Evolutionary conservation across 805 yeast species (phyloP).

Genomic region (Candida tallmaniae): DNA sequence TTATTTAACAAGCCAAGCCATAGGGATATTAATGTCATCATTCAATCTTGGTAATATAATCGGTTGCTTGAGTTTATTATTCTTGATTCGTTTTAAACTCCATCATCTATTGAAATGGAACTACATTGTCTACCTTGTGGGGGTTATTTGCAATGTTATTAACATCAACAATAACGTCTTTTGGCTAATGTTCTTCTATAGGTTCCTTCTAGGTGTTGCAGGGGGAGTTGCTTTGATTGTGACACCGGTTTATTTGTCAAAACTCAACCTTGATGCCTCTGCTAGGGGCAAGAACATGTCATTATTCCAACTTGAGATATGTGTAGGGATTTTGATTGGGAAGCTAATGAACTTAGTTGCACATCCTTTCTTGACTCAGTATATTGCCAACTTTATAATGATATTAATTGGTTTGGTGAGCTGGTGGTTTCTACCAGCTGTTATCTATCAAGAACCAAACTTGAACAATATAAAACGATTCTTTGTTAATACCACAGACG

Average conservation of each 20-base stretch:
- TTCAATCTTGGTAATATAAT: slow-evolving; percentile 22
- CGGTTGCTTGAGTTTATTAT: slow-evolving; percentile 15
- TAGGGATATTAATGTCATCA: slow-evolving; percentile 8
- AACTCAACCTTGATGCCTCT: slow-evolving; percentile 12
- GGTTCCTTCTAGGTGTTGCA: slow-evolving; percentile 18
- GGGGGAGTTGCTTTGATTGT: slow-evolving; percentile 22
- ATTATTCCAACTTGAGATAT: slow-evolving; percentile 20
- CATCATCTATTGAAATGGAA: slow-evolving; percentile 11
- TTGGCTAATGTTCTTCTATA: slow-evolving; percentile 10
- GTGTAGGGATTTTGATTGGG: slow-evolving; percentile 21
- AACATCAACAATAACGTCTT: slow-evolving; percentile 2
- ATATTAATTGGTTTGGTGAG: slow-evolving; percentile 4
- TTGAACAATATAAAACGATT: slow-evolving; percentile 1
- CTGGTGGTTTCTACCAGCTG: slow-evolving; percentile 7
- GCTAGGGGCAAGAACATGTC: slow-evolving; percentile 16
- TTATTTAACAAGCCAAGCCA: not conserved
- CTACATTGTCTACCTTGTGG: slow-evolving; percentile 15
- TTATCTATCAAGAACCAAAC: slow-evolving; percentile 7
- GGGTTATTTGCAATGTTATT: slow-evolving; percentile 11
- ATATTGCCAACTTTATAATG: slow-evolving; percentile 4
- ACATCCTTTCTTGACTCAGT: slow-evolving; percentile 5
- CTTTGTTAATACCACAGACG: slow-evolving; percentile 1
- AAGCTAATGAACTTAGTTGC: slow-evolving; percentile 10
- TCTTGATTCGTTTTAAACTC: slow-evolving; percentile 9
- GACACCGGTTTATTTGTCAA: slow-evolving; percentile 21